These are phyloP conservation scores for Cunninghamia lanceolata DNA, from an alignment of 75 land plant species.

Conservation along the genomic window DNA sequence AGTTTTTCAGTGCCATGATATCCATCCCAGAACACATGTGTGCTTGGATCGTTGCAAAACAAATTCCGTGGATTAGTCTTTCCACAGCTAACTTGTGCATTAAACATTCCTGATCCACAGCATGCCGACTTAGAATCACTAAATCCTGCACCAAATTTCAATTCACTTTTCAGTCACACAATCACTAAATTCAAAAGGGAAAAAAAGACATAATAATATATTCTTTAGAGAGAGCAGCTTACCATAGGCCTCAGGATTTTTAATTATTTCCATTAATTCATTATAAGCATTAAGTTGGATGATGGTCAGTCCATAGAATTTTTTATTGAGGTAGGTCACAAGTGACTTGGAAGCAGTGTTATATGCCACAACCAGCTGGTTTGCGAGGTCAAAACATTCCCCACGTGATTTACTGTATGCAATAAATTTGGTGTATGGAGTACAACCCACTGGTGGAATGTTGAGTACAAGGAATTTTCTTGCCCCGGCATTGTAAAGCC, in stretches of 20 bases:
- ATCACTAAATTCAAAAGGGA: too few relatives aligned
- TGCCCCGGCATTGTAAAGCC: background rate
- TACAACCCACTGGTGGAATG: background rate
- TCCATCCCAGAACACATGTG: background rate
- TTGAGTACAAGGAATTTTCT: background rate
- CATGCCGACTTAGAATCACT: background rate
- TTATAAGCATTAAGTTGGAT: background rate
- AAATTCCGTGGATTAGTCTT: background rate
- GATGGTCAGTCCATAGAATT: background rate
- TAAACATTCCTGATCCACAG: background rate
- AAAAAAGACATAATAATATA: too few relatives aligned
- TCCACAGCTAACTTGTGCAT: background rate
- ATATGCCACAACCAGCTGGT: background rate
- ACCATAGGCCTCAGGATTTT: background rate
- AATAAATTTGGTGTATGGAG: background rate
- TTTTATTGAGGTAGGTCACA: background rate
- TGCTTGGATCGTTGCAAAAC: background rate
- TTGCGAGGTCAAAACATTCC: background rate
- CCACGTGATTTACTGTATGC: background rate
- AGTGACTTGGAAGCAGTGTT: background rate
- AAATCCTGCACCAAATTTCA: background rate
- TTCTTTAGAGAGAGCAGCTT: background rate
- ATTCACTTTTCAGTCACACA: background rate
- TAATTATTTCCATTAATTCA: background rate
- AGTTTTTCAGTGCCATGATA: background rate